A percentile compares a stretch with the other conserved stretches of the same genome.
Conservation (phyloP, 495 filamentous ascomycete species). For the Penicillium turbatum region DNA sequence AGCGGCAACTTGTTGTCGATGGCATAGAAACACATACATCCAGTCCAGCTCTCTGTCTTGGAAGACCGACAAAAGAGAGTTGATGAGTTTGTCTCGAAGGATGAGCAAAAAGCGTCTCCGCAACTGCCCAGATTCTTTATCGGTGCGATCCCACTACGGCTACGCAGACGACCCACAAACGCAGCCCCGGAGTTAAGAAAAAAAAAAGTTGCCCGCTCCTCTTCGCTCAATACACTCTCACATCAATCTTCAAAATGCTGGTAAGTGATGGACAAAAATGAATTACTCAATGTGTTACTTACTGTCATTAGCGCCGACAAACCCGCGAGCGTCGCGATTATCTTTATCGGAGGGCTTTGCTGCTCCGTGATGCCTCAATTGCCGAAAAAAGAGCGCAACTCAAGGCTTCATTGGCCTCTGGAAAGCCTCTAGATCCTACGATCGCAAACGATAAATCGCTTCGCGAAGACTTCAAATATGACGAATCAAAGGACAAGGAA, state of each 20-base stretch:
- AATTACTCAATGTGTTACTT: conserved; percentile 5
- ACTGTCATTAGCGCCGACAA: conserved; percentile 55
- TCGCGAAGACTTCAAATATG: conserved; percentile 88
- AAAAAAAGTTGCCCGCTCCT: conserved; percentile 44
- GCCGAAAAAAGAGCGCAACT: conserved; percentile 85
- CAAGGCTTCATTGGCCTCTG: conserved; percentile 75
- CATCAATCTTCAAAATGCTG: conserved; percentile 35
- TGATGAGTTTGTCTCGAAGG: conserved; percentile 15
- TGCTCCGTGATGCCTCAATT: conserved; percentile 87
- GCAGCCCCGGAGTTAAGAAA: conserved; percentile 35
- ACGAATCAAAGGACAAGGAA: conserved; percentile 61
- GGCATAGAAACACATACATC: conserved; percentile 5
- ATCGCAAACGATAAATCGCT: conserved; percentile 87
- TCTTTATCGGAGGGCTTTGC: conserved; percentile 76
- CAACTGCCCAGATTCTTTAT: conserved; percentile 33
- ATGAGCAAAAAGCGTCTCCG: conserved; percentile 27
- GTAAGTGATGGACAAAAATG: conserved; percentile 24
- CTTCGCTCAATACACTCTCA: conserved; percentile 1
- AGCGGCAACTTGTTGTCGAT: neutral
- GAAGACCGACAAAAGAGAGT: conserved; percentile 23
- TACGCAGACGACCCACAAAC: conserved; percentile 22
- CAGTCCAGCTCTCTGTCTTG: conserved; percentile 22
- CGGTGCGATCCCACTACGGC: conserved; percentile 38
- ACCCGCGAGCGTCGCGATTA: conserved; percentile 87
- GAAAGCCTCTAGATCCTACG: conserved; percentile 77